These are phyloP conservation scores for Paraglomus brasilianum DNA, from an alignment of 192 early-diverging fungal genomes.

Conservation along the genomic window DNA sequence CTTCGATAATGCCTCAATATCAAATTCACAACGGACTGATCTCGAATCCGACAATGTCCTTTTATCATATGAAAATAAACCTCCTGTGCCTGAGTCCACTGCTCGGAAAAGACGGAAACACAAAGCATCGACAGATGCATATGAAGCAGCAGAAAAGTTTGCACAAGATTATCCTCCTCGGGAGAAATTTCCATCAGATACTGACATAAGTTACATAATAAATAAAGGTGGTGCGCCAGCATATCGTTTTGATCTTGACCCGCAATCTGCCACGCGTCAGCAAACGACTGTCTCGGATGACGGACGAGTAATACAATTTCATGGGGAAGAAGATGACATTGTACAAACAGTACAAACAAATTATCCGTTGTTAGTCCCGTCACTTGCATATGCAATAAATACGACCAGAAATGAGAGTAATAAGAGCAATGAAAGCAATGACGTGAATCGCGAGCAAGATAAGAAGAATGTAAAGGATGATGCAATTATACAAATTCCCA, in stretches of 20 bases:
- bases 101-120: not conserved
- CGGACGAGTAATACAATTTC: not conserved
- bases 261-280: not conserved
- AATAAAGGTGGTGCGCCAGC: conserved; percentile 4
- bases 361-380: conserved; percentile 4
- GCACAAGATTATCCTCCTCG: conserved; percentile 5
- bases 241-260: conserved; percentile 1
- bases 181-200: conserved; percentile 3
- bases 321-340: conserved; percentile 2
- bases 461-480: too few species aligned
- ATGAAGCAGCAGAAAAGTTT: conserved; percentile 18
- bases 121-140: not conserved
- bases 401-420: too few species aligned
- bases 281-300: not conserved
- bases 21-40: not conserved
- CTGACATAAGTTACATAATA: conserved; percentile 4
- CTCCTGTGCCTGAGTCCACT: not conserved
- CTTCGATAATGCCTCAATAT: not conserved
- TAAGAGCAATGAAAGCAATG: too few species aligned
- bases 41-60: not conserved
- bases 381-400: too few species aligned
- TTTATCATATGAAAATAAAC: not conserved
- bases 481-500: too few species aligned
- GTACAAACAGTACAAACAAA: conserved; percentile 11
- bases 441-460: too few species aligned